Conservation (phyloP, 768 basidiomycete species). For the Trametes meyenii region DNA sequence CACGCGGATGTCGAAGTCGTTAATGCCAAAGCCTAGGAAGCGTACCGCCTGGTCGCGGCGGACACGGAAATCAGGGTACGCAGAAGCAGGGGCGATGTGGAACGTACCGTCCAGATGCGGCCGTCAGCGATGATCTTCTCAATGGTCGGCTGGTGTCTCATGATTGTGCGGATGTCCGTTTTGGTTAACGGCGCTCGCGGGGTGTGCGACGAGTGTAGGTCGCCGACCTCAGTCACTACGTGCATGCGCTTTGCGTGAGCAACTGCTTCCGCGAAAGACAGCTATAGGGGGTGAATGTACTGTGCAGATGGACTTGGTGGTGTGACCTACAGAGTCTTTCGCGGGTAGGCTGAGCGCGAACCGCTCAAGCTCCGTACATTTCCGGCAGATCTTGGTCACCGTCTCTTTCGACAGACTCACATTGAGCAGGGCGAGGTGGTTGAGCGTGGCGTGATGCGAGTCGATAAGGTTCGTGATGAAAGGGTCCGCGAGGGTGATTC, state of each 20-base stretch:
- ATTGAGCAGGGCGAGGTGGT: slow-evolving; percentile 50
- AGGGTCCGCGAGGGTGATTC: slow-evolving; percentile 38
- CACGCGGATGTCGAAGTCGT: neutral
- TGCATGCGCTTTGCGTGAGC: slow-evolving; percentile 41
- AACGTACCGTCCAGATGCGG: slow-evolving; percentile 58
- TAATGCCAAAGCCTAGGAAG: neutral
- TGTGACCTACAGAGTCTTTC: slow-evolving; percentile 42
- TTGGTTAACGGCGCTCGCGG: slow-evolving; percentile 42
- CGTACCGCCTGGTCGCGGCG: neutral
- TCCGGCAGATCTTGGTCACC: slow-evolving; percentile 43
- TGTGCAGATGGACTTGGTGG: neutral
- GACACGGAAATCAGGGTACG: too few relatives aligned
- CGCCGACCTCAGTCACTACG: slow-evolving; percentile 47
- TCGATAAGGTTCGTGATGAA: slow-evolving; percentile 49
- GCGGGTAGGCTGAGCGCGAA: slow-evolving; percentile 54
- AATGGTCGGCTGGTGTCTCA: slow-evolving; percentile 43
- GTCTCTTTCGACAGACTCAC: slow-evolving; percentile 45
- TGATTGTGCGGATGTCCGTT: slow-evolving; percentile 45
- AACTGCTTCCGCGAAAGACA: slow-evolving; percentile 42
- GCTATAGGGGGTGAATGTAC: slow-evolving; percentile 27
- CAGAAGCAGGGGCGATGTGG: neutral
- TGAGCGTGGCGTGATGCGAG: slow-evolving; percentile 45
- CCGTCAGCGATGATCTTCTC: slow-evolving; percentile 51
- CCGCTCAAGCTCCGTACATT: slow-evolving; percentile 50
- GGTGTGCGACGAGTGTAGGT: slow-evolving; percentile 46